A percentile compares a stretch with the other conserved stretches of the same genome.
Evolutionary conservation across 2,329 filamentous ascomycete genomes (phyloP).

Genomic region (Cytospora piceicola): DNA sequence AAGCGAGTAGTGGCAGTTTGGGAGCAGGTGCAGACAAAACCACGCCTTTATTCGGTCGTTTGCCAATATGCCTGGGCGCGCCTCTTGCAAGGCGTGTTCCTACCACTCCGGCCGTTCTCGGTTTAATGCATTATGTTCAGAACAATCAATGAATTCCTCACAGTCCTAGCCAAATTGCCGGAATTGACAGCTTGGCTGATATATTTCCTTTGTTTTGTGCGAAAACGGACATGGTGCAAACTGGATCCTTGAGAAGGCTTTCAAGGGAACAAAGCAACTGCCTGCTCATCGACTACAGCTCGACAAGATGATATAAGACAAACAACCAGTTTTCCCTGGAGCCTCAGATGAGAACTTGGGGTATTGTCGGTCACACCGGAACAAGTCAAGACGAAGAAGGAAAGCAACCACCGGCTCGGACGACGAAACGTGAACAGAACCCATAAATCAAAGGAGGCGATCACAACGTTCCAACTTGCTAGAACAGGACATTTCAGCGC

Average conservation of each 20-base stretch:
- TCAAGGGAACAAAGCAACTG: conserved; percentile 22
- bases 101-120: neutral
- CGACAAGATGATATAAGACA: conserved; percentile 25
- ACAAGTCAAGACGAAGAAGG: neutral
- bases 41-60: neutral
- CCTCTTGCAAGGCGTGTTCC: neutral
- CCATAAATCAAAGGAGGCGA: neutral
- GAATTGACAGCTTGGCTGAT: conserved; percentile 11
- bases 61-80: neutral
- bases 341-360: neutral
- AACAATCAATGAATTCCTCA: conserved; percentile 16
- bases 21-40: neutral
- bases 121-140: neutral
- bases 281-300: neutral
- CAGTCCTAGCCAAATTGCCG: conserved; percentile 2
- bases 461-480: neutral
- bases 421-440: neutral
- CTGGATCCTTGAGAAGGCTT: conserved; percentile 7
- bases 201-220: conserved; percentile 26
- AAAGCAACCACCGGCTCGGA: conserved; percentile 4
- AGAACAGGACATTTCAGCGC: neutral
- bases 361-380: conserved; percentile 1
- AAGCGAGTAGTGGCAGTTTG: neutral
- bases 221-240: conserved; percentile 22
- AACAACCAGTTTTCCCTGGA: neutral